Base-by-base conservation (phyloP, 2,329 filamentous ascomycete species). In the Penicillium sp. region DNA sequence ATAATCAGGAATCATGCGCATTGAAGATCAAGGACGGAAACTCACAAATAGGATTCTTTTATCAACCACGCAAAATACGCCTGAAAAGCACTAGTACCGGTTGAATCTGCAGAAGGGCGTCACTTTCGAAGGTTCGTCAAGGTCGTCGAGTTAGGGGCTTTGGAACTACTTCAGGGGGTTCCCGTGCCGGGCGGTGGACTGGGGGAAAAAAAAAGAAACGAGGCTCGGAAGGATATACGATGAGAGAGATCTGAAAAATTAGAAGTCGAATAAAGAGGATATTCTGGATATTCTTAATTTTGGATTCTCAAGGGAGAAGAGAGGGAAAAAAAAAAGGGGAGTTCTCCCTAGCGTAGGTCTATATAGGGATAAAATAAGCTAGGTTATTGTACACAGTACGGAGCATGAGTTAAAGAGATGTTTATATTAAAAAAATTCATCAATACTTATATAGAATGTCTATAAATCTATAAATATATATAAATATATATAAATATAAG, bases 171-270 rank as follows among this genome's bases (percentile, higher is more conserved):
- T 62, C 59, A 61, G 61, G 59, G 62, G 57, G 61, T 57, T 56
- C 58, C 31, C 58, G 60, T 42, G 56, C 50, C 59, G 59, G 58
- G 60, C 60, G 54, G 58, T 61, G 56, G 55, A 40, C 48, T n/a
- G n/a, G n/a, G 56, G 31, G 26, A 24, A 39, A 18, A 31, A 45
- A 40, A 45, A 40, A 40, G 39, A 47, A 24, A 44, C 31, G 43
- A 34, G 24, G 42, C 22, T 18, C 40, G 40, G 16, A 43, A 35
- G 47, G 16, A 31, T 22, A 39, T 13, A 32, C 38, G 10, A 24
- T 31, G 31, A 31, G n/a, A 16, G 24, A n/a, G n/a, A n/a, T 31
- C 4, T 7, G 2, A 34, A 6, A 32, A 7, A 38, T 48, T 34
- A 24, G 6, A 34, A 18, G n/a, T n/a, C n/a, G 11, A 48, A 48